Evolutionary conservation across 192 early-diverging fungal species (phyloP), one percentile per base, ranked within the genome.

Genomic region (Pilobolus umbonatus): DNA sequence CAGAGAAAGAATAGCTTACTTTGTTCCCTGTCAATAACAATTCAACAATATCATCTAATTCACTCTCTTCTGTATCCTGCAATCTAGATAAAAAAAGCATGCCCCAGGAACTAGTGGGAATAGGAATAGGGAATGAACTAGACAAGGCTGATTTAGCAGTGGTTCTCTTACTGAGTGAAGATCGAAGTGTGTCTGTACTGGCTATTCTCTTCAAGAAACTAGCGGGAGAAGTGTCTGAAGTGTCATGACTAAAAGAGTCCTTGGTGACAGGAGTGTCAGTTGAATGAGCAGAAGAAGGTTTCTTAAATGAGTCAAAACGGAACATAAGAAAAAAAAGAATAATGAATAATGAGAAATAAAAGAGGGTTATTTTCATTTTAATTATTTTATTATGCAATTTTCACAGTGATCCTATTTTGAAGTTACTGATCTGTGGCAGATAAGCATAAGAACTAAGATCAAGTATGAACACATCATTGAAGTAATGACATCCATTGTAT

Each of bases 391-490:
- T n/a, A n/a, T n/a, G n/a, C n/a, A n/a, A n/a, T n/a, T n/a, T n/a
- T n/a, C n/a, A n/a, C n/a, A n/a, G n/a, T n/a, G n/a, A n/a, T n/a
- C 49, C 51, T 30, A 68, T 61, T 8, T 44, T 26, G 69, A 92
- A 94, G 44, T 85, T 81, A 0, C 87, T 87, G 32, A 93, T 90
- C 67, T 93, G 91, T 0, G 92, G 91, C 49, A 94, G 60, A 53
- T 94, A 94, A 8, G 92, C 88, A 56, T 84, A 89, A 0, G 86
- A 82, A 56, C 88, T 87, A 21, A 94, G 71, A 47, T 94, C 91
- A 5, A 94, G 70, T 15, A 85, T 73, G 53, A 84, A 88, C 45
- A 94, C 67, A 52, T 94, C 92, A 38, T 84, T 86, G 80, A 86
- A 93, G 5, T 91, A 82, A n/a, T 72, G 74, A 25, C 80, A 74